These are phyloP conservation scores for Trichosanthes truncata DNA, from an alignment of 306 rosid genomes.

Conservation along the genomic window DNA sequence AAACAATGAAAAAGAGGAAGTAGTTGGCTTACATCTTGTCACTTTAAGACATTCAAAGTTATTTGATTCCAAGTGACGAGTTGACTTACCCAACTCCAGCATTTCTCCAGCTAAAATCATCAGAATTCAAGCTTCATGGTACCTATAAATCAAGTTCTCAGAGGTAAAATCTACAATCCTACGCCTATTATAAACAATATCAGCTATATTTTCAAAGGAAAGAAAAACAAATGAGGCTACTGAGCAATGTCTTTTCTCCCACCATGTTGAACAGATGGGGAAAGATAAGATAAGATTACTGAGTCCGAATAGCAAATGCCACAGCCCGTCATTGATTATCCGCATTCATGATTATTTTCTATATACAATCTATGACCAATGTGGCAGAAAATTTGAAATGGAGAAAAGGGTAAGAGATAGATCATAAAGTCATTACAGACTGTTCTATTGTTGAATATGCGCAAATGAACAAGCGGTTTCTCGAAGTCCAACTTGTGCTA, in stretches of 20 bases:
- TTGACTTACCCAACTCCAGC: background rate
- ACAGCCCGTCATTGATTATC: background rate
- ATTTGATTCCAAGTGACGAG: background rate
- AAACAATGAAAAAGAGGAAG: background rate
- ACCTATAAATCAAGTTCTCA: background rate
- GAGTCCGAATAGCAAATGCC: background rate
- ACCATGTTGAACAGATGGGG: background rate
- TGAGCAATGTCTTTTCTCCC: background rate
- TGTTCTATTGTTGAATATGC: background rate
- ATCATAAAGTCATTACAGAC: slow-evolving; percentile 9
- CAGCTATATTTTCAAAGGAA: background rate
- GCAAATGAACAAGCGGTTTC: background rate
- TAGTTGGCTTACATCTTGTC: background rate
- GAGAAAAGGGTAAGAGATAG: background rate
- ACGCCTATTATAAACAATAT: background rate
- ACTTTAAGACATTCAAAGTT: background rate
- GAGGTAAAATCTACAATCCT: background rate
- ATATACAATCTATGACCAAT: background rate
- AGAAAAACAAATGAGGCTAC: background rate
- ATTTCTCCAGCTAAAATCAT: background rate
- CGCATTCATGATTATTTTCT: background rate
- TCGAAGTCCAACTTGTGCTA: background rate
- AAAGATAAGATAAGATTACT: background rate
- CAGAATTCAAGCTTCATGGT: background rate
- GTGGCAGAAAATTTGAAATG: background rate